Conservation (phyloP, 441 rosid species). For the Adansonia gregorii region DNA sequence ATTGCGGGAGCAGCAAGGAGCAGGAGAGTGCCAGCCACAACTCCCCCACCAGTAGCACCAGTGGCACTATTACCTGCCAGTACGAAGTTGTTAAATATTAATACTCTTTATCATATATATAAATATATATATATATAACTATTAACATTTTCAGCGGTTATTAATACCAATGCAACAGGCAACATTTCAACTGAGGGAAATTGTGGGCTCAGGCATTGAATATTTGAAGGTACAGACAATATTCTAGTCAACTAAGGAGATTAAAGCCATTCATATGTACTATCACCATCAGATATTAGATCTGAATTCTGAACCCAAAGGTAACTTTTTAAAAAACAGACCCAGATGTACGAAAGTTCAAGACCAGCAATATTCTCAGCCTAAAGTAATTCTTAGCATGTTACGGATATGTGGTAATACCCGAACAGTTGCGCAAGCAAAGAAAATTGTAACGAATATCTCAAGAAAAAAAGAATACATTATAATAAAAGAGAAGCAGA, state of each 20-base stretch:
- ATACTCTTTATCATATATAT: not conserved
- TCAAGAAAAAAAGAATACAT: too few species aligned
- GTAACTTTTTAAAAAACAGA: not conserved
- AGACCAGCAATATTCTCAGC: not conserved
- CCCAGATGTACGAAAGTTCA: not conserved
- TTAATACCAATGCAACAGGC: not conserved
- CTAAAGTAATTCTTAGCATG: not conserved
- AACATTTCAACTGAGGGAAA: slow-evolving; percentile 1
- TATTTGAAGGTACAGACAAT: too few species aligned
- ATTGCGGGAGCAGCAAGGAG: slow-evolving; percentile 90
- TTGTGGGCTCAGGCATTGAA: not conserved
- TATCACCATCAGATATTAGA: not conserved
- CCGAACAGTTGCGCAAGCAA: not conserved
- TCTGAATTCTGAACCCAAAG: not conserved
- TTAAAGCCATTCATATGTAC: not conserved
- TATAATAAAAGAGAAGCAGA: not conserved
- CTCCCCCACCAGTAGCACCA: slow-evolving; percentile 91
- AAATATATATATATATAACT: not conserved
- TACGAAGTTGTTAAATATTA: slow-evolving; percentile 9
- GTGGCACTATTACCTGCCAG: slow-evolving; percentile 58
- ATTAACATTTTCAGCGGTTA: not conserved
- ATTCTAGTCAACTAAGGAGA: not conserved
- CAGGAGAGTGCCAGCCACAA: slow-evolving; percentile 92
- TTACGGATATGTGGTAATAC: not conserved
- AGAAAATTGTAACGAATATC: not conserved